Evolutionary conservation across 1,284 basidiomycete genomes (phyloP), one percentile per base, ranked within the genome.

Genomic region (Lentinus polychrous): DNA sequence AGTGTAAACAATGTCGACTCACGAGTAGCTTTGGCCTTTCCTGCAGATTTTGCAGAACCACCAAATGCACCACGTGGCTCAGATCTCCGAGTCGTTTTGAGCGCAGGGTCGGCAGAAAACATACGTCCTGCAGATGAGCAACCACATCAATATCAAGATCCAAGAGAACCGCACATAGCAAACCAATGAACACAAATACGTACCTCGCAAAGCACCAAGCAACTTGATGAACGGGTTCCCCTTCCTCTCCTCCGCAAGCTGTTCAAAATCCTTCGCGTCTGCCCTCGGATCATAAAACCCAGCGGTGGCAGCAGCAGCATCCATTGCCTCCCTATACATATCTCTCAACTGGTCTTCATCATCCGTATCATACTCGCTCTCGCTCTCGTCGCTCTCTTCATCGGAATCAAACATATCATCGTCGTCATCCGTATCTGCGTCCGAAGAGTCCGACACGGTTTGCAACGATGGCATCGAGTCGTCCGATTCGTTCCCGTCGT

Each of bases 171-270:
- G 10, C 27, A 27, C 27, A 4, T 17, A 27, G 35, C 34, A 17
- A 33, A n/a, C n/a, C n/a, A n/a, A n/a, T n/a, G n/a, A n/a, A n/a
- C 33, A 34, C 15, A 11, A 23, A 14, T 36, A 57, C 63, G 35
- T 55, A 81, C 86, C 87, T 76, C 81, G 73, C 48, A 90, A 60
- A 12, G 81, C 81, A 17, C 80, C 80, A 52, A 90, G 66, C 32
- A 88, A 61, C 61, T 81, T 86, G 58, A 88, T 62, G 62, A 90
- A 86, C 0, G 86, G 83, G 56, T 89, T 90, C 12, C 71, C 75
- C 60, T 80, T 81, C 47, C 72, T 69, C 47, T 79, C 77, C 45
- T 79, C 74, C 12, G 67, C 62, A 10, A 72, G 53, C 2, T 72
- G 63, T 34, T 75, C 69, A 34, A 69, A 67, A 27, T 69, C 73